Base-by-base conservation (phyloP, 495 filamentous ascomycete genomes). In the Choiromyces venosus region DNA sequence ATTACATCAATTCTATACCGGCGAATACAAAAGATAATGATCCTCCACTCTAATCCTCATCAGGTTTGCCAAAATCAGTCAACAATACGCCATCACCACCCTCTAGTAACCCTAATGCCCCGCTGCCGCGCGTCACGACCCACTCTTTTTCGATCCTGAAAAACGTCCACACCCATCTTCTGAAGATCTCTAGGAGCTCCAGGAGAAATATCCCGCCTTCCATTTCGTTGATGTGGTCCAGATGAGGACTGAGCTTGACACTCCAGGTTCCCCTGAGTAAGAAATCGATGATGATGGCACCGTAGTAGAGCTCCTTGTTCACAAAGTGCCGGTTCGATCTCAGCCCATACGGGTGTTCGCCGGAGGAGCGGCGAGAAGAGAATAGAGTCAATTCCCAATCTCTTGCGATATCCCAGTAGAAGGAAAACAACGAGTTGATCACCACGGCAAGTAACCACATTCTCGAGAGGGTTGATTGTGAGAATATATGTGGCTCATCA, bases 351-450 rank as follows among this genome's bases (percentile, higher is more conserved):
- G 93, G 89, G 75, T 94, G 85, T 12, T 90, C 87, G 9, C 84
- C 86, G 39, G 86, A 84, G 69, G 83, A 83, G 39, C 87, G 84
- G 42, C 84, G 84, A 35, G 85, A 81, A 9, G 75, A 73, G 78
- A 98, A 92, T n/a, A 98, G 86, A 0, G 89, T 91, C 56, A 99
- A 85, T 77, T 98, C 95, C 95, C 95, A 99, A 85, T 99, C 95
- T 84, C 92, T 93, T 65, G 92, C 88, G 33, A 98, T 89, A 81
- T 99, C 95, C 95, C 95, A 99, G 85, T 94, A 99, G 86, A 97
- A 97, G 42, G 92, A 93, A 83, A 97, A 99, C 71, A 89, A 84
- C 16, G 91, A 92, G 79, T 98, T 99, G 68, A 95, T 74, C 40
- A 91, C 85, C 37, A 91, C 91, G 65, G 89, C 86, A 14, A 76